Conservation (phyloP, 352 stramenopile genomes). For the Thalassiosira mediterranea region DNA sequence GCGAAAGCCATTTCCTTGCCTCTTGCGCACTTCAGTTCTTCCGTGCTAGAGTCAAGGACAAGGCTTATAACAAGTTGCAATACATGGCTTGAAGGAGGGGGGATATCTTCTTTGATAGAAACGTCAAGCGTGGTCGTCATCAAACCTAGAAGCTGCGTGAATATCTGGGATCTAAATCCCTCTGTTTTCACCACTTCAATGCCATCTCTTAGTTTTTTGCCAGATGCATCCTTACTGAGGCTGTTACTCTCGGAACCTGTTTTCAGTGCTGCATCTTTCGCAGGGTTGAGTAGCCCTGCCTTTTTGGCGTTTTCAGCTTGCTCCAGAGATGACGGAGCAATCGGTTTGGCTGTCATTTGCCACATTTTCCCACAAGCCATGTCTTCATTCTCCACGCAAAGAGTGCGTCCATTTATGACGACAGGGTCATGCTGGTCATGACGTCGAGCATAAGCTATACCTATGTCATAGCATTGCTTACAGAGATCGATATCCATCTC, state of each 20-base stretch:
- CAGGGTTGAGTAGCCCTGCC: conserved; percentile 34
- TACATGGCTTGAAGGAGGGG: conserved; percentile 40
- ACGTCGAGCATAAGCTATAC: conserved; percentile 40
- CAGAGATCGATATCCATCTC: conserved; percentile 82
- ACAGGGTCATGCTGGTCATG: conserved; percentile 44
- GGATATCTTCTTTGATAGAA: conserved; percentile 13
- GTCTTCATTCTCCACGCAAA: conserved; percentile 61
- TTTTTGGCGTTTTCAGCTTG: conserved; percentile 49
- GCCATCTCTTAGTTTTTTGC: conserved; percentile 22
- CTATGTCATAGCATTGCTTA: conserved; percentile 73
- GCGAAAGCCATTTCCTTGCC: conserved; percentile 55
- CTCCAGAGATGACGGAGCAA: conserved; percentile 42
- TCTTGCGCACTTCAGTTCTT: conserved; percentile 51
- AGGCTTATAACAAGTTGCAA: conserved; percentile 65
- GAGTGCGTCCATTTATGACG: conserved; percentile 62
- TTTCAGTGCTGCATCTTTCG: conserved; percentile 20
- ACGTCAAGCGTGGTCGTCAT: conserved; percentile 31
- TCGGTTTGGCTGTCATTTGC: conserved; percentile 53
- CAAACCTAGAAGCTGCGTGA: conserved; percentile 48
- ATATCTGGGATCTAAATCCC: conserved; percentile 50
- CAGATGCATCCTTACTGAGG: conserved; percentile 12
- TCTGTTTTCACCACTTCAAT: conserved; percentile 44
- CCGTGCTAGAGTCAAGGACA: conserved; percentile 50
- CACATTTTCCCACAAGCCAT: conserved; percentile 63
- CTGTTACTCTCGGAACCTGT: conserved; percentile 12